Evolutionary conservation across 495 filamentous ascomycete genomes (phyloP).

Genomic region (Penicillium crystallinum): DNA sequence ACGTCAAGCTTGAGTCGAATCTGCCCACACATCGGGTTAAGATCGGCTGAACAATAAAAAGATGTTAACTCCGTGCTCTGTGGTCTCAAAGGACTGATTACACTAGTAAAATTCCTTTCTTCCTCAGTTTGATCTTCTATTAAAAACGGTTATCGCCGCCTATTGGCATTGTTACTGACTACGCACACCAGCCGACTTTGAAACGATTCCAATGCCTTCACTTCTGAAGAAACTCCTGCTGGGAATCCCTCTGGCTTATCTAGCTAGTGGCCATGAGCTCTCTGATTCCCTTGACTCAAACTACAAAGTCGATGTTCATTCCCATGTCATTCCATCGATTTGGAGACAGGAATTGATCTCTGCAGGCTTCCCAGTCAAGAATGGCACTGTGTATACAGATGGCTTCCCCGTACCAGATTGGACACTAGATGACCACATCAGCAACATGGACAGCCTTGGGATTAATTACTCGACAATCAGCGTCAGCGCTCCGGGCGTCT

Average conservation of each 20-base stretch:
- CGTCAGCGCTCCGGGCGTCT: slow-evolving; percentile 42
- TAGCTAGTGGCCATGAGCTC: not conserved
- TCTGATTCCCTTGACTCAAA: not conserved
- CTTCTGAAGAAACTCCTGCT: not conserved
- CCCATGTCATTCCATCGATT: slow-evolving; percentile 28
- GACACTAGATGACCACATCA: slow-evolving; percentile 38
- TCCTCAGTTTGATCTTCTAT: not conserved
- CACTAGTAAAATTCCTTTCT: not conserved
- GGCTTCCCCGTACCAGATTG: slow-evolving; percentile 27
- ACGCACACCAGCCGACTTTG: not conserved
- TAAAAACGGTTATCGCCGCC: not conserved
- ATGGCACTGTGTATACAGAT: slow-evolving; percentile 27
- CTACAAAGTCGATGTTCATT: slow-evolving; percentile 32
- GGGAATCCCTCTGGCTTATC: not conserved
- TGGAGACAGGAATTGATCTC: slow-evolving; percentile 24
- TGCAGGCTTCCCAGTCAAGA: slow-evolving; percentile 26
- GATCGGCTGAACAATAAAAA: not conserved
- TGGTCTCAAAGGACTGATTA: not conserved
- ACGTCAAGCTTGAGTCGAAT: too few species aligned
- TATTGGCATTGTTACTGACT: not conserved
- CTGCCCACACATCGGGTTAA: too few species aligned
- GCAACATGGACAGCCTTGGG: slow-evolving; percentile 35
- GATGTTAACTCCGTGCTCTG: not conserved
- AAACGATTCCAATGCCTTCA: not conserved
- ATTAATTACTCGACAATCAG: slow-evolving; percentile 45